Base-by-base conservation (phyloP, 208 protist genomes). In the Acanthamoeba castellanii region DNA sequence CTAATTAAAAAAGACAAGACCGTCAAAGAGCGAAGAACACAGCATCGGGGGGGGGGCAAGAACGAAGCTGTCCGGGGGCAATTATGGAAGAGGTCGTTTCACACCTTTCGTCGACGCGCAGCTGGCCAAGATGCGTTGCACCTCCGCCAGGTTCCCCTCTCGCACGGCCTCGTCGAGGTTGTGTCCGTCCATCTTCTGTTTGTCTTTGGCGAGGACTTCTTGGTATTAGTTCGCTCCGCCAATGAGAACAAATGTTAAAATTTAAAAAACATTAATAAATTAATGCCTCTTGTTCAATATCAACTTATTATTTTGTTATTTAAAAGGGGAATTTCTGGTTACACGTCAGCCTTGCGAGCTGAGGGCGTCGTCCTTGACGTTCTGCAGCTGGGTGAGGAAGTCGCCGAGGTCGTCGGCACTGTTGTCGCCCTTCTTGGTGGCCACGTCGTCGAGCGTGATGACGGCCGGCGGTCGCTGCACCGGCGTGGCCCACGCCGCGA, bases 321-420 rank as follows among this genome's bases (percentile, higher is more conserved):
- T n/a, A n/a, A n/a, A n/a, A n/a, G n/a, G n/a, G n/a, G n/a, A n/a
- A n/a, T n/a, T n/a, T n/a, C n/a, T n/a, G n/a, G n/a, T n/a, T n/a
- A n/a, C 37, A 3, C 37, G 37, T 42, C 72, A 81, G 34, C 72
- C 72, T 7, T 45, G 72, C 6, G 72, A 81, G 72, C 72, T 81
- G 11, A 81, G 72, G 25, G 72, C 72, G 72, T 81, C 72, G 37
- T 81, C 72, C 30, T 32, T 81, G 30, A 81, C 72, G 37, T 81
- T 81, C 72, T 81, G 72, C 14, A 81, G 72, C 22, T 47, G 72
- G 16, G 72, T 81, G 72, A 81, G 72, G 37, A 81, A 81, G 72
- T 81, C 72, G 4, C 72, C 72, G 18, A 81, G 72, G 27, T 68
- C 61, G 61, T 81, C 30, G 1, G 30, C 72, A 16, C 22, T 13